Evolutionary conservation across 371 early-diverging fungal species (phyloP).

Genomic region (Enterospora canceri): DNA sequence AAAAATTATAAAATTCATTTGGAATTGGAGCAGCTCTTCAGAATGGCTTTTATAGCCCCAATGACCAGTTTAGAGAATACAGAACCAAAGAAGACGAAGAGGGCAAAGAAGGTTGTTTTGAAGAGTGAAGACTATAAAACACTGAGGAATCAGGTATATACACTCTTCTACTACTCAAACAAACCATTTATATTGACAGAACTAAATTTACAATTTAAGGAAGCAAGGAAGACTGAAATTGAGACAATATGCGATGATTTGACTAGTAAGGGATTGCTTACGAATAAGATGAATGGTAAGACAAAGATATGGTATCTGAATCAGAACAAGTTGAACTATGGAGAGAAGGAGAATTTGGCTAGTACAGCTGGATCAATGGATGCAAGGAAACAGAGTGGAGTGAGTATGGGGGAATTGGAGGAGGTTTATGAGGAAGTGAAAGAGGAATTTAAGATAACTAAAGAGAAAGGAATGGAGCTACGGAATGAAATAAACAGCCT

Average conservation of each 20-base stretch:
- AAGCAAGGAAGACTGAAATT: constrained; percentile 1
- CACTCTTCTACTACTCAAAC: constrained; percentile 22
- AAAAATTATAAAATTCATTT: background rate
- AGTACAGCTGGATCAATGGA: background rate
- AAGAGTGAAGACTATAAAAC: constrained; percentile 8
- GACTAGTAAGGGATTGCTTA: constrained; percentile 13
- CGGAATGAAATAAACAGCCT: constrained; percentile 11
- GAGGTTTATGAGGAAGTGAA: background rate
- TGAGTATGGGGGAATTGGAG: constrained; percentile 6
- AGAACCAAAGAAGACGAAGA: background rate
- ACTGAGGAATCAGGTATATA: constrained; percentile 13
- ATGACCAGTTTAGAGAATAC: background rate
- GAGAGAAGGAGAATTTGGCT: background rate
- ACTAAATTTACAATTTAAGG: constrained; percentile 17
- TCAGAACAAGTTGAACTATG: constrained; percentile 19
- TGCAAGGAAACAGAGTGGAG: background rate
- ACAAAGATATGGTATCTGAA: constrained; percentile 28
- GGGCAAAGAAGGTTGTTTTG: background rate
- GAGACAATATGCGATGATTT: constrained; percentile 23
- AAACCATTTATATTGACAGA: constrained; percentile 17
- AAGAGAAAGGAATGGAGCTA: constrained; percentile 8
- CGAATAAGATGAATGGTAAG: constrained; percentile 24
- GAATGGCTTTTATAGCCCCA: background rate
- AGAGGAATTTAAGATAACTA: background rate
- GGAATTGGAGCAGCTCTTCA: background rate